phyloP scores from a whole-genome alignment of 495 filamentous ascomycete genomes.

The Xylaria grammica region DNA sequence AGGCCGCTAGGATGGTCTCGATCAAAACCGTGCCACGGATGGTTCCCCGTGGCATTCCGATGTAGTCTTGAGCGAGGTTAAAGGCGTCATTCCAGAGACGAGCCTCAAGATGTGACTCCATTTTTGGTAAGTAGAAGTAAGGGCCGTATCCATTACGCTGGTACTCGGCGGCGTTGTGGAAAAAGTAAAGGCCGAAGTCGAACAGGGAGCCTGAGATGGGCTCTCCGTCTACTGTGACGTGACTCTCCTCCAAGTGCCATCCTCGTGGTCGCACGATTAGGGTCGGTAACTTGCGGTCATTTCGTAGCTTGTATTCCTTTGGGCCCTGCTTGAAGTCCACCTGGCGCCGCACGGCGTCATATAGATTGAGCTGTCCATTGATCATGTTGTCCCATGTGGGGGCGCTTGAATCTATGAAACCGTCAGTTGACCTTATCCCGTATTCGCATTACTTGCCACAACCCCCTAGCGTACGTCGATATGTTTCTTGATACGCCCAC shows the following conservation, averaged over 20 bases:
- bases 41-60: slow-evolving; percentile 86
- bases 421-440: slow-evolving; percentile 20
- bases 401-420: slow-evolving; percentile 80
- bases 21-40: slow-evolving; percentile 96
- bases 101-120: slow-evolving; percentile 98
- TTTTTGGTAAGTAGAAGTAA: slow-evolving; percentile 99
- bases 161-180: slow-evolving; percentile 94
- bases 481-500: background rate
- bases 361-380: slow-evolving; percentile 97
- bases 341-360: slow-evolving; percentile 93
- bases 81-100: slow-evolving; percentile 99
- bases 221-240: slow-evolving; percentile 95
- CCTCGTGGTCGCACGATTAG: slow-evolving; percentile 87
- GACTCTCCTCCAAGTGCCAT: slow-evolving; percentile 98
- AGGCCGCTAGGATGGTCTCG: slow-evolving; percentile 98
- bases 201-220: slow-evolving; percentile 92
- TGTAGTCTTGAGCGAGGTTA: slow-evolving; percentile 92
- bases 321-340: slow-evolving; percentile 94
- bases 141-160: slow-evolving; percentile 84
- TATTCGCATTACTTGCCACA: background rate
- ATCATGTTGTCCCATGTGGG: slow-evolving; percentile 99
- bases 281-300: slow-evolving; percentile 77
- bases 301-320: slow-evolving; percentile 97
- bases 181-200: slow-evolving; percentile 99
- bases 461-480: background rate